phyloP scores from a whole-genome alignment of 2,329 filamentous ascomycete species.

The Orbilia blumenaviensis region DNA sequence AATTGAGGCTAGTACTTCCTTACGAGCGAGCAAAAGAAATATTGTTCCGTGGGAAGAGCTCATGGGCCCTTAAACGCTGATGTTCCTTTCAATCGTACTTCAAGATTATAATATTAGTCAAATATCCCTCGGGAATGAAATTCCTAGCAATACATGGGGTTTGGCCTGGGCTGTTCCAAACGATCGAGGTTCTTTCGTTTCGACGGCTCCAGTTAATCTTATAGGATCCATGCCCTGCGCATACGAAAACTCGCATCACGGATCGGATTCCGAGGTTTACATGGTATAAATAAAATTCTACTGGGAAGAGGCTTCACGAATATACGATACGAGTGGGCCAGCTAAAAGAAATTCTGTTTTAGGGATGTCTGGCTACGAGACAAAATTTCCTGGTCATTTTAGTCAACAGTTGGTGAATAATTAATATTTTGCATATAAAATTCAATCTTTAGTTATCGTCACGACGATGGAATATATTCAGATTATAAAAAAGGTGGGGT shows the following conservation, averaged over 20 bases:
- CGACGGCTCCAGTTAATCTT: constrained; percentile 7
- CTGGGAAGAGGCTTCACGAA: neutral
- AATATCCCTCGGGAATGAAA: neutral
- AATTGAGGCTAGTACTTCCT: neutral
- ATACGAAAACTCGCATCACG: neutral
- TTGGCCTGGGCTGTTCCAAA: neutral
- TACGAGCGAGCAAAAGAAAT: constrained; percentile 12
- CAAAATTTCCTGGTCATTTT: neutral
- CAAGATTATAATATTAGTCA: neutral
- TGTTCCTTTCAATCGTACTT: neutral
- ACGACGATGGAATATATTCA: constrained; percentile 1
- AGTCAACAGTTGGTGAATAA: neutral
- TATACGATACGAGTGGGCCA: neutral
- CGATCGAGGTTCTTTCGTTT: constrained; percentile 9
- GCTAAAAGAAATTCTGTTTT: too few relatives aligned
- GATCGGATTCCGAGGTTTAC: neutral
- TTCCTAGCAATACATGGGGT: neutral
- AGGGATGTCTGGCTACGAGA: too few relatives aligned
- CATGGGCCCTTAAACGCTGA: neutral
- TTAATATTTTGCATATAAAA: neutral
- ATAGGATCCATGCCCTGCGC: neutral
- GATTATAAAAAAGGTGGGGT: constrained; percentile 11
- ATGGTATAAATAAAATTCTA: neutral
- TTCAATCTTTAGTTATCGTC: neutral
- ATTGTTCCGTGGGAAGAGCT: neutral